Evolutionary conservation across 2,329 filamentous ascomycete genomes (phyloP).

Genomic region (Leptographium flavum): DNA sequence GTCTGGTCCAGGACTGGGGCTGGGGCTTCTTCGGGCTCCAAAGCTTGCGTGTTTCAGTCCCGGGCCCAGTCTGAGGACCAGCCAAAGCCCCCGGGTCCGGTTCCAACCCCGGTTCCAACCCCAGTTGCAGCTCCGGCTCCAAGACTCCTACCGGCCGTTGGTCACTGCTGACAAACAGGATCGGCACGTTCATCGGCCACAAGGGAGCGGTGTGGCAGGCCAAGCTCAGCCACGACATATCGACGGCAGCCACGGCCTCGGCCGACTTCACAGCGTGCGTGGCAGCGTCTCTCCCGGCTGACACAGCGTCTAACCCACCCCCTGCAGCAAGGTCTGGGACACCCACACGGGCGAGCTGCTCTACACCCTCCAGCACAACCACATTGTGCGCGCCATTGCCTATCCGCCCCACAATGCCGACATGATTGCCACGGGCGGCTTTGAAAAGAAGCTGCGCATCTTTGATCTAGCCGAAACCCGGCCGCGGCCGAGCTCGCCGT

Average conservation of each 20-base stretch:
- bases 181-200: conserved; percentile 94
- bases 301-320: neutral
- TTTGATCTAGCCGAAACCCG: conserved; percentile 64
- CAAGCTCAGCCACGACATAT: conserved; percentile 74
- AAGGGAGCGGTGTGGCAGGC: conserved; percentile 98
- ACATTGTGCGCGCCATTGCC: conserved; percentile 88
- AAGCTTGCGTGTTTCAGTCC: too few relatives aligned
- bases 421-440: conserved; percentile 84
- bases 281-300: too few relatives aligned
- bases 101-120: too few relatives aligned
- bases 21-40: too few relatives aligned
- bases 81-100: too few relatives aligned
- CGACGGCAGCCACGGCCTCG: conserved; percentile 79
- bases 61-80: too few relatives aligned
- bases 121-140: too few relatives aligned
- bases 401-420: conserved; percentile 71
- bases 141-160: neutral
- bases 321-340: conserved; percentile 83
- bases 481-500: conserved; percentile 21
- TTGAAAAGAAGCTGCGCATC: conserved; percentile 91
- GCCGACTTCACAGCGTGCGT: conserved; percentile 88
- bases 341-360: conserved; percentile 85
- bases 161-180: conserved; percentile 48
- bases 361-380: conserved; percentile 76
- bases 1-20: too few relatives aligned